Evolutionary conservation across 2,329 filamentous ascomycete species (phyloP).

Genomic region (Talaromyces atroroseus): DNA sequence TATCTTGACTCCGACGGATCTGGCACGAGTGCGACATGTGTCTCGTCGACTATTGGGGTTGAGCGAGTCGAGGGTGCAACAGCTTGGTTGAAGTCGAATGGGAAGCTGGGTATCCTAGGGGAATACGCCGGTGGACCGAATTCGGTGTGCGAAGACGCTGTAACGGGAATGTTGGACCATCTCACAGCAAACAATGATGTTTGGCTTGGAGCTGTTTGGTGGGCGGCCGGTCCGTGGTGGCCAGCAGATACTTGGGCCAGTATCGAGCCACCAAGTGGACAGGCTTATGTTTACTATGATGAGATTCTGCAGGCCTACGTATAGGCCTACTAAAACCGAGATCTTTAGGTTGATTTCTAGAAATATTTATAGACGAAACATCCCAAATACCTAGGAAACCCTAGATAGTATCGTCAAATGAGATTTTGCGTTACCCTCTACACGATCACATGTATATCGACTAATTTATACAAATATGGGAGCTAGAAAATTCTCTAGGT

Average conservation of each 20-base stretch:
- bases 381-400: no score
- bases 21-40: conserved; percentile 48
- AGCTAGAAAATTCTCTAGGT: neutral
- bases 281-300: conserved; percentile 36
- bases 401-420: no score
- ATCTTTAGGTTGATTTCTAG: no score
- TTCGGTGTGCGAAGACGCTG: conserved; percentile 43
- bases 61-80: conserved; percentile 50
- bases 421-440: no score
- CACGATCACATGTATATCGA: no score
- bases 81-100: conserved; percentile 49
- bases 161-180: conserved; percentile 47
- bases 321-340: no score
- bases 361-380: no score
- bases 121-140: conserved; percentile 53
- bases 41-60: conserved; percentile 49
- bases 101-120: conserved; percentile 49
- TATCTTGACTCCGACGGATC: conserved; percentile 55
- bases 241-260: conserved; percentile 41
- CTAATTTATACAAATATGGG: no score
- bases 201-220: conserved; percentile 51
- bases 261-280: conserved; percentile 46
- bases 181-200: conserved; percentile 47
- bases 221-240: conserved; percentile 53
- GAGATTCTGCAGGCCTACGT: conserved; percentile 21